phyloP scores from a whole-genome alignment of 2,329 filamentous ascomycete species.

The Triangularia setosa region DNA sequence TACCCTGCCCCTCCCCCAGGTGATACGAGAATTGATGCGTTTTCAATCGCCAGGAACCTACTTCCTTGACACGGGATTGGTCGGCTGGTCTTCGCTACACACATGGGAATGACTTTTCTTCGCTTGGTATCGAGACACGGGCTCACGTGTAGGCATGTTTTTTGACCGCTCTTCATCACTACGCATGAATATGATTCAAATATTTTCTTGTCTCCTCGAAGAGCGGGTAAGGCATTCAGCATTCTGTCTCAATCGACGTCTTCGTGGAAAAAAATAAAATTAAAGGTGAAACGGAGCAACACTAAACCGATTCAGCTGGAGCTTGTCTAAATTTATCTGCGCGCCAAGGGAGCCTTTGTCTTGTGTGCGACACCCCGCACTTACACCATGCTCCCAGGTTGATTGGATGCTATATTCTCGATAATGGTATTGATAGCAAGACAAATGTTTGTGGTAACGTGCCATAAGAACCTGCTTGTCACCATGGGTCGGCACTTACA shows the following conservation, averaged over 20 bases:
- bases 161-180: background rate
- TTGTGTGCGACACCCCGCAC: background rate
- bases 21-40: background rate
- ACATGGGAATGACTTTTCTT: background rate
- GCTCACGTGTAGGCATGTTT: background rate
- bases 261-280: background rate
- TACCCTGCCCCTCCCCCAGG: background rate
- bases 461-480: background rate
- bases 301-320: slow-evolving; percentile 5
- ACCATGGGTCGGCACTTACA: background rate
- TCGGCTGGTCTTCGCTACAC: background rate
- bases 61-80: background rate
- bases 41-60: background rate
- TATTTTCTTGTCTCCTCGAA: too few relatives aligned
- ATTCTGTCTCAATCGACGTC: background rate
- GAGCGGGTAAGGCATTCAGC: too few relatives aligned
- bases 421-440: background rate
- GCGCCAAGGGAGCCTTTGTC: background rate
- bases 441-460: background rate
- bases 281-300: background rate
- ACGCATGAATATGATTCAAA: background rate
- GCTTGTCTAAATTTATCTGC: slow-evolving; percentile 14
- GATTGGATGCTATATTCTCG: background rate
- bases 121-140: background rate
- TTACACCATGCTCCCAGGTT: background rate